Base-by-base conservation (phyloP, 1,284 basidiomycete species). In the Tilletia walkeri region DNA sequence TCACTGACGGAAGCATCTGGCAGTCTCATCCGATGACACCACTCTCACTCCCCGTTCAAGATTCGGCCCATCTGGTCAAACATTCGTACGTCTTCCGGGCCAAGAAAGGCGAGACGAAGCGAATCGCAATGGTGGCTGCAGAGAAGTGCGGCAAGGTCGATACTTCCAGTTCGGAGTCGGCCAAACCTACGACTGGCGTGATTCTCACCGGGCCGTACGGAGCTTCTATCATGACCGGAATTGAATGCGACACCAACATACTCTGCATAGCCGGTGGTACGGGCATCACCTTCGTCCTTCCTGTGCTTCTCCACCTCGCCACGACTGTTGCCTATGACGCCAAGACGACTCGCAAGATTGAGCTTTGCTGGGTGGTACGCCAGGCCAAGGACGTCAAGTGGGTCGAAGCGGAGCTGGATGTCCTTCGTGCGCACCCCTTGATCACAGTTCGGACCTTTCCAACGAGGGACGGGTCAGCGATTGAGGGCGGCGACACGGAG, bases 151-250 rank as follows among this genome's bases (percentile, higher is more conserved):
- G 12, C 7, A 53, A 50, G 50, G 18, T 47, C 16, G n/a, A 10
- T 10, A 24, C 30, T 2, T 30, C 45, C 2, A n/a, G 12, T 9
- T 30, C 20, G 20, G 30, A 41, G 24, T 45, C 18, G 7, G 54
- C 30, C 30, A 24, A 65, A 14, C 34, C 41, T 7, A 24, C 69
- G 9, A 63, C 65, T 34, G 67, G 39, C 4, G 63, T 74, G 20
- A 70, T 74, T 36, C 71, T 74, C 56, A 74, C 70, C 24, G 73
- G 73, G 6, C 70, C 73, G 16, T 74, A 74, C 65, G 73, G 73
- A 7, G 24, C 56, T 41, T 30, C 36, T 16, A 65, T 74, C 48
- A n/a, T 69, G 12, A 56, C 63, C 2, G 66, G 63, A 36, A 1
- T 67, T 5, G 45, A 53, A 10, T 4, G n/a, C 4, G 34, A 66